Evolutionary conservation across 176 grass and related monocot species (phyloP).

Genomic region (Oryza glumipatula): DNA sequence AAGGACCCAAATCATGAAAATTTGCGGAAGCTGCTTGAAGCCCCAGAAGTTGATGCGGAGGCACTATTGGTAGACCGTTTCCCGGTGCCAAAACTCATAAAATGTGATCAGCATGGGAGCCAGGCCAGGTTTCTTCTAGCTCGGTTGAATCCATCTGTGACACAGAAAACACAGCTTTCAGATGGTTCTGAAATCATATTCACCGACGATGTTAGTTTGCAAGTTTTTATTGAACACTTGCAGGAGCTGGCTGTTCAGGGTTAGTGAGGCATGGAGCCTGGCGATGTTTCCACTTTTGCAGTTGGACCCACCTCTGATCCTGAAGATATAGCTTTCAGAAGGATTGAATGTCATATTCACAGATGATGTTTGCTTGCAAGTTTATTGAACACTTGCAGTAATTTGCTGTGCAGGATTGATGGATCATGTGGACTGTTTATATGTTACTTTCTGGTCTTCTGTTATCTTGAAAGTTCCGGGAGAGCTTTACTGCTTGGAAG

Average conservation of each 20-base stretch:
- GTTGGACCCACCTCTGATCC: slow-evolving; percentile 71
- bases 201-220: slow-evolving; percentile 90
- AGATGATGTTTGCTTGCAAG: slow-evolving; percentile 77
- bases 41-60: slow-evolving; percentile 85
- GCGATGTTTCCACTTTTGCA: slow-evolving; percentile 60
- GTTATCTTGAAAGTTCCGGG: slow-evolving; percentile 49
- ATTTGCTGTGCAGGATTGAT: slow-evolving; percentile 62
- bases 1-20: slow-evolving; percentile 84
- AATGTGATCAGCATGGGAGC: slow-evolving; percentile 96
- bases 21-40: slow-evolving; percentile 88
- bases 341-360: slow-evolving; percentile 61
- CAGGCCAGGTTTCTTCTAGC: slow-evolving; percentile 92
- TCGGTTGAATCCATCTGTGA: slow-evolving; percentile 93
- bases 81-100: slow-evolving; percentile 84
- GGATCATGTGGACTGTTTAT: slow-evolving; percentile 42
- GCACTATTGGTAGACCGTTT: slow-evolving; percentile 68
- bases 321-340: slow-evolving; percentile 63
- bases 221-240: slow-evolving; percentile 99
- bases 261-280: slow-evolving; percentile 58
- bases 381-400: slow-evolving; percentile 93
- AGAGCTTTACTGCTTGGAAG: slow-evolving; percentile 49
- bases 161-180: slow-evolving; percentile 86
- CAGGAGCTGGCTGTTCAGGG: slow-evolving; percentile 93
- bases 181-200: slow-evolving; percentile 95
- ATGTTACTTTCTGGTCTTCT: slow-evolving; percentile 33